Conservation (phyloP, 1,284 basidiomycete genomes). For the Leccinum angustisporum region DNA sequence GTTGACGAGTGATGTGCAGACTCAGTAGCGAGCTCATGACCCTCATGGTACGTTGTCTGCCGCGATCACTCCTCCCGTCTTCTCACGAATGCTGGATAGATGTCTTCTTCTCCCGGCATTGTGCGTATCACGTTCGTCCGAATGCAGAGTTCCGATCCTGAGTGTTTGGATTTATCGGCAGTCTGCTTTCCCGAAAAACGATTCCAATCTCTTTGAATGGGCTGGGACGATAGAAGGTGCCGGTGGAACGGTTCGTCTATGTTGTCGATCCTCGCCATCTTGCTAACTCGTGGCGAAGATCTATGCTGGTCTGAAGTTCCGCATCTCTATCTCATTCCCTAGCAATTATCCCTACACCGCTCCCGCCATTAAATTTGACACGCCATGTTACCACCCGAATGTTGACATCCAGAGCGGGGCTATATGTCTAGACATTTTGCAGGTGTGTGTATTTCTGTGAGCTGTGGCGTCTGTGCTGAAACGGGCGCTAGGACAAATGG, state of each 20-base stretch:
- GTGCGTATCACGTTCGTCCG: slow-evolving; percentile 41
- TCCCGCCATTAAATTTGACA: slow-evolving; percentile 78
- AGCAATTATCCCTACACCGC: slow-evolving; percentile 82
- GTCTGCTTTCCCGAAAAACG: slow-evolving; percentile 84
- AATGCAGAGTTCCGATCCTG: slow-evolving; percentile 5
- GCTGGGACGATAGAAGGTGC: slow-evolving; percentile 81
- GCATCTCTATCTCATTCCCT: slow-evolving; percentile 79
- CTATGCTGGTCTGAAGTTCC: slow-evolving; percentile 75
- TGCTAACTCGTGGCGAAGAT: slow-evolving; percentile 45
- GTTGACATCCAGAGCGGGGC: slow-evolving; percentile 77
- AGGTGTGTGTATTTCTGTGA: slow-evolving; percentile 43
- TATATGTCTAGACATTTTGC: slow-evolving; percentile 83
- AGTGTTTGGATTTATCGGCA: slow-evolving; percentile 30
- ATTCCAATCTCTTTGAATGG: slow-evolving; percentile 83
- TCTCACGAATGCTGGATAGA: slow-evolving; percentile 44
- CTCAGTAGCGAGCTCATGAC: slow-evolving; percentile 82
- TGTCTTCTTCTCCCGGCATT: slow-evolving; percentile 82
- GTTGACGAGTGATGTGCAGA: slow-evolving; percentile 37
- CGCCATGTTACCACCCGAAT: slow-evolving; percentile 85
- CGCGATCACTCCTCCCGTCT: neutral
- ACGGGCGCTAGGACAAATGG: slow-evolving; percentile 73
- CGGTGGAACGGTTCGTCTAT: slow-evolving; percentile 52
- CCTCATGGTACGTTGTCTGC: slow-evolving; percentile 63
- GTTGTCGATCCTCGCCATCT: neutral
- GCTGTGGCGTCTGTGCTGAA: slow-evolving; percentile 16